phyloP scores from a whole-genome alignment of 2,329 filamentous ascomycete genomes.

The Alternaria gansuensis region DNA sequence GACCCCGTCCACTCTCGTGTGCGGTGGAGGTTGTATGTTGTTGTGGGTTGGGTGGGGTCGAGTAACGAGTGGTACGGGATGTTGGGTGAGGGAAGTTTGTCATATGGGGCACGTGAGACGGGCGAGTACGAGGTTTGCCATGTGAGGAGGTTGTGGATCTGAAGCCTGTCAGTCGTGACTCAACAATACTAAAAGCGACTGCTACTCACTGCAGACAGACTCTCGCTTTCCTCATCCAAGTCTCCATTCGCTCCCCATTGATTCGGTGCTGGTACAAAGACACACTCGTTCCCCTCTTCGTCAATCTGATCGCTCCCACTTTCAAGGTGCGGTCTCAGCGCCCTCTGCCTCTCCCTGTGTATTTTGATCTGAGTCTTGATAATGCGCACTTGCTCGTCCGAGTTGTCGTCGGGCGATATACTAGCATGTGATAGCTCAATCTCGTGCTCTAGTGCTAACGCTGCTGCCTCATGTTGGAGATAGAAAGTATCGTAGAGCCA shows the following conservation, averaged over 20 bases:
- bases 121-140: conserved; percentile 50
- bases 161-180: conserved; percentile 14
- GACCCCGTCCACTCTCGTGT: conserved; percentile 50
- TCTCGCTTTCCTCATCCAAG: conserved; percentile 51
- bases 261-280: conserved; percentile 51
- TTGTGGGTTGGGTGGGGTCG: conserved; percentile 44
- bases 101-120: conserved; percentile 43
- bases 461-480: conserved; percentile 48
- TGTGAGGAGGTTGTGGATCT: conserved; percentile 51
- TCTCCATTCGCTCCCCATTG: conserved; percentile 52
- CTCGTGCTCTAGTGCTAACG: conserved; percentile 45
- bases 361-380: conserved; percentile 49
- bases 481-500: conserved; percentile 52
- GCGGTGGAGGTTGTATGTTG: conserved; percentile 51
- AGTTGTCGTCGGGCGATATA: conserved; percentile 50
- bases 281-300: conserved; percentile 49
- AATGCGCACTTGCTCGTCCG: conserved; percentile 48
- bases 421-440: conserved; percentile 45
- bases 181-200: background rate
- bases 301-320: conserved; percentile 50
- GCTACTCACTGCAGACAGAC: conserved; percentile 46
- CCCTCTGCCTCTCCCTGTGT: conserved; percentile 47
- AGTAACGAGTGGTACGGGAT: conserved; percentile 49
- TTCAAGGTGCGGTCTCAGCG: conserved; percentile 49
- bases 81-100: conserved; percentile 47